Evolutionary conservation across 1,139 yeast genomes (phyloP), one percentile per base, ranked within the genome.

Genomic region (Yamadazyma triangularis): DNA sequence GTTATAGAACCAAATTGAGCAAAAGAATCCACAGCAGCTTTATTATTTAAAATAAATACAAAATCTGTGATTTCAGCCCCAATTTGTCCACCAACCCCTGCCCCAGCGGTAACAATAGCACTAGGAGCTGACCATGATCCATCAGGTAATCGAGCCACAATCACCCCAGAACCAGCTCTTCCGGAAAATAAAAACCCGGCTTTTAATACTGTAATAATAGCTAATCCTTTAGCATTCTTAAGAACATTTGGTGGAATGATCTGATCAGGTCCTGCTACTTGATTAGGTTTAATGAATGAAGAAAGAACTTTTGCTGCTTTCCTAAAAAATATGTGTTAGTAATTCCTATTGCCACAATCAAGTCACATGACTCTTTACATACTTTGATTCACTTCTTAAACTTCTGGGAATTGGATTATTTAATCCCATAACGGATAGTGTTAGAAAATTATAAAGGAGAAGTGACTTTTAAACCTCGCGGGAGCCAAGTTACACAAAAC

Each of bases 111-210:
- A 30, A 79, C 81, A 46, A 91, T 83, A 8, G 96, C 98, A 3
- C 95, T 82, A 2, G 98, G 98, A 1, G 97, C 93, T n/a, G 96
- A 87, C 98, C 98, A 91, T 1, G 79, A 60, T 1, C 97, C 97
- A 58, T 91, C 98, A 2, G 93, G 93, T 32, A 91, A 70, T 40
- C 97, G 70, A 5, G 97, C 96, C 18, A 91, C 93, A 41, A 91
- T 84, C 22, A 91, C 87, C 40, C 98, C 98, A 1, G 96, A 86
- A 15, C 98, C 98, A 2, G 96, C 97, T 56, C 98, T 77, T 21
- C 97, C 98, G 4, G 96, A 85, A 53, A 91, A 91, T 40, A 91
- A 67, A 53, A 91, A 91, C 2, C 98, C 98, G 2, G 97, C 98
- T 55, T 93, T 91, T 39, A 91, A 66, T 13, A 91, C 96, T 1